phyloP scores from a whole-genome alignment of 257 asterid genomes.

The Solanum bukasovii region DNA sequence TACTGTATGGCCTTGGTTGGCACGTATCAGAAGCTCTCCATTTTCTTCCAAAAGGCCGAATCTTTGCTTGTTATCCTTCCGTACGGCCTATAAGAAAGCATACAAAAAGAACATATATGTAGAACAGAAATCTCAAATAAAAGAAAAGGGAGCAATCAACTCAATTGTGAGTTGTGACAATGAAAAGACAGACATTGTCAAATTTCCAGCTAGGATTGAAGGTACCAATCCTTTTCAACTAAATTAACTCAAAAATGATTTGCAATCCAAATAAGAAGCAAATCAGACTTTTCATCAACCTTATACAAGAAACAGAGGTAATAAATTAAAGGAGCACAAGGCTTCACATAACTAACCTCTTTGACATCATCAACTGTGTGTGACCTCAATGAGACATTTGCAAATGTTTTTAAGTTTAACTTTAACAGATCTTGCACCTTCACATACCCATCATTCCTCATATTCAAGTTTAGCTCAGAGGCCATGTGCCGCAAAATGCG shows the following conservation, averaged over 20 bases:
- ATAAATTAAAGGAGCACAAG: not conserved
- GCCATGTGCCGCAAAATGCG: constrained; percentile 89
- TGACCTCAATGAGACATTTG: constrained; percentile 46
- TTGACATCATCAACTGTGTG: constrained; percentile 68
- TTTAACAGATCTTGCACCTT: constrained; percentile 73
- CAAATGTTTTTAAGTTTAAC: constrained; percentile 70
- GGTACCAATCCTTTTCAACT: not conserved
- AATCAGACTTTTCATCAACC: not conserved
- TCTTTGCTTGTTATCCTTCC: constrained; percentile 84
- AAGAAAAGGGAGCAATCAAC: not conserved
- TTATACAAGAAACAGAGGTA: not conserved
- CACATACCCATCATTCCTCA: constrained; percentile 86
- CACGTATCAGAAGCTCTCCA: constrained; percentile 82
- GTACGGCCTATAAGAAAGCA: constrained; percentile 44
- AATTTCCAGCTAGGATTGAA: not conserved
- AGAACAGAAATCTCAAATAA: not conserved
- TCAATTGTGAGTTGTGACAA: not conserved
- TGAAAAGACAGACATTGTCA: not conserved
- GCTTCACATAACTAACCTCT: constrained; percentile 45
- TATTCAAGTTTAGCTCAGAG: constrained; percentile 64
- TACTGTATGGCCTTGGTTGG: constrained; percentile 88
- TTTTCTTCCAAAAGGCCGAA: constrained; percentile 71
- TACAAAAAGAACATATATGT: not conserved
- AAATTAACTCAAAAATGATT: not conserved
- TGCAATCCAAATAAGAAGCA: not conserved